Conservation (phyloP, 2,329 filamentous ascomycete genomes). For the Ceratocystis albifundus region DNA sequence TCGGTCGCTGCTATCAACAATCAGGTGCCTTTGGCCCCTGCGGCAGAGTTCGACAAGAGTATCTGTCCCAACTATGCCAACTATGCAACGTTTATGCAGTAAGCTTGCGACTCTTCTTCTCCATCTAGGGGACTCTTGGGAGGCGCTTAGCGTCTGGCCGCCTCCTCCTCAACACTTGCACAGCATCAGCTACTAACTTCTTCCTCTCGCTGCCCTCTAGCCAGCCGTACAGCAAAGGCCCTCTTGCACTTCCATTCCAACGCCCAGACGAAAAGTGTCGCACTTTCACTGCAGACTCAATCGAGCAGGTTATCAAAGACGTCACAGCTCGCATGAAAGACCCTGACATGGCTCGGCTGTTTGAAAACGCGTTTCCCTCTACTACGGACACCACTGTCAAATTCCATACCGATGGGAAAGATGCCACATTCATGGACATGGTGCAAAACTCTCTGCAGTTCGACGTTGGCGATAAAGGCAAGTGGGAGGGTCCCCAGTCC, state of each 20-base stretch:
- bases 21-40: conserved; percentile 3
- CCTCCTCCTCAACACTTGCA: too few relatives aligned
- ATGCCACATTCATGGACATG: conserved; percentile 30
- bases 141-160: neutral
- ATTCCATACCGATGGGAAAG: conserved; percentile 61
- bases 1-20: conserved; percentile 1
- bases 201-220: conserved; percentile 35
- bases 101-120: conserved; percentile 23
- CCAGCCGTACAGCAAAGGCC: conserved; percentile 66
- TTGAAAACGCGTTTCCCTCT: conserved; percentile 91
- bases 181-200: neutral
- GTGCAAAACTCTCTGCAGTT: conserved; percentile 28
- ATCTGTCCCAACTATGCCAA: conserved; percentile 35
- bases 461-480: conserved; percentile 40
- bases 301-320: conserved; percentile 78
- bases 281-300: conserved; percentile 75
- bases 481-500: conserved; percentile 76
- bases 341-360: conserved; percentile 78
- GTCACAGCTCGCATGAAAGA: conserved; percentile 70
- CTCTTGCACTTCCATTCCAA: conserved; percentile 72
- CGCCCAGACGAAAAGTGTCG: conserved; percentile 70
- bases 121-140: neutral
- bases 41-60: conserved; percentile 24
- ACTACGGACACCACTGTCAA: conserved; percentile 81
- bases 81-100: conserved; percentile 35